Conservation (phyloP, 2,329 filamentous ascomycete species). For the Trichoderma hamatum region DNA sequence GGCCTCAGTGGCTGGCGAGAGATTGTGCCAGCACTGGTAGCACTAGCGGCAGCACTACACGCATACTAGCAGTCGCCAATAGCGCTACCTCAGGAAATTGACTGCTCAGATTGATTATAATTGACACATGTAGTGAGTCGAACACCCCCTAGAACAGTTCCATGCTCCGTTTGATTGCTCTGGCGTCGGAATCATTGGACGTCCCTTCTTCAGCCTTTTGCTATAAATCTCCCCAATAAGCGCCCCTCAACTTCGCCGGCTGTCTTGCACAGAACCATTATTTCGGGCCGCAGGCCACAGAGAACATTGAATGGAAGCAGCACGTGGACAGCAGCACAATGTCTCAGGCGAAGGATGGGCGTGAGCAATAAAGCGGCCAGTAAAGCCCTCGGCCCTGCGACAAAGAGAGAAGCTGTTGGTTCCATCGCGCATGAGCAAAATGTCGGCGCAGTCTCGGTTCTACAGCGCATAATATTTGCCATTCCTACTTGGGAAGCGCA, state of each 20-base stretch:
- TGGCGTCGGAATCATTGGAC: slow-evolving; percentile 11
- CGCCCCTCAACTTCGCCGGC: slow-evolving; percentile 9
- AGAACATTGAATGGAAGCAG: slow-evolving; percentile 3
- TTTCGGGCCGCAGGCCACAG: background rate
- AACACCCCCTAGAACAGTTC: background rate
- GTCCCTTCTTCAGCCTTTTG: slow-evolving; percentile 15
- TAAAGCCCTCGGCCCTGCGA: background rate
- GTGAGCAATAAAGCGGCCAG: background rate
- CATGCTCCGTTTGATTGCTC: background rate
- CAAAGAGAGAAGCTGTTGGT: slow-evolving; percentile 7
- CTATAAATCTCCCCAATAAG: slow-evolving; percentile 3
- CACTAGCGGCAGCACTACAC: background rate
- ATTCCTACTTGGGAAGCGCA: slow-evolving; percentile 8
- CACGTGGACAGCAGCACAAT: slow-evolving; percentile 5
- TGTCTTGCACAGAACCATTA: slow-evolving; percentile 10
- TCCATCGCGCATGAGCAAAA: slow-evolving; percentile 18
- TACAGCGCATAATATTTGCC: slow-evolving; percentile 12
- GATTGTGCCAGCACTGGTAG: background rate
- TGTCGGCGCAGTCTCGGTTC: slow-evolving; percentile 23
- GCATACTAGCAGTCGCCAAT: slow-evolving; percentile 11
- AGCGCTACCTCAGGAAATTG: slow-evolving; percentile 16
- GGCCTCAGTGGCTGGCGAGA: slow-evolving; percentile 15
- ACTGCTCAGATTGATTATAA: background rate
- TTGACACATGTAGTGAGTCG: background rate
- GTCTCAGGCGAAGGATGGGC: slow-evolving; percentile 1